A percentile compares a stretch with the other conserved stretches of the same genome.
Evolutionary conservation across 2,329 filamentous ascomycete genomes (phyloP).

Genomic region (Metarhizium sp.): DNA sequence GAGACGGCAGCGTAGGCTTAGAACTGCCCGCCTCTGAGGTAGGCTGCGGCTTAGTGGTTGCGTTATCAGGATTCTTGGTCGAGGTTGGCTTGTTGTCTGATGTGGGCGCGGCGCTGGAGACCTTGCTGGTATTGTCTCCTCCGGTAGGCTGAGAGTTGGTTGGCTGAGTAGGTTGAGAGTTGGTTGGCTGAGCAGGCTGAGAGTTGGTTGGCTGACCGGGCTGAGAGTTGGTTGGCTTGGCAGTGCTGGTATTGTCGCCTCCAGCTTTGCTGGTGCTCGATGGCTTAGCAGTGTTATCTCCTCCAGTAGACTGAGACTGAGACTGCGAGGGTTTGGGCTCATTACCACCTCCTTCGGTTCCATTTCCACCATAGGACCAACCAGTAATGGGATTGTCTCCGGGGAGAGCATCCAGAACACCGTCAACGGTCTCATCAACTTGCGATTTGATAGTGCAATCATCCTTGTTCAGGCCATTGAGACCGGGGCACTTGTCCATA

Average conservation of each 20-base stretch:
- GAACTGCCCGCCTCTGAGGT: conserved; percentile 12
- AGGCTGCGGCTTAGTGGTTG: background rate
- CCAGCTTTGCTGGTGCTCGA: background rate
- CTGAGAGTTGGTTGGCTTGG: background rate
- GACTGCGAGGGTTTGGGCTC: background rate
- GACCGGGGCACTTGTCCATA: conserved; percentile 53
- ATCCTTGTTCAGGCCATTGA: conserved; percentile 42
- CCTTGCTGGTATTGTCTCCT: background rate
- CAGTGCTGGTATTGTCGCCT: background rate
- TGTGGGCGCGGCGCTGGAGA: background rate
- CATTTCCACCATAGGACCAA: conserved; percentile 32
- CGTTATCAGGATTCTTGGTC: background rate
- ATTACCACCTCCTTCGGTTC: conserved; percentile 6
- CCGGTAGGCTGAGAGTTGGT: background rate
- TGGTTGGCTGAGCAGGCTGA: background rate
- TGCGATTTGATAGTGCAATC: conserved; percentile 42
- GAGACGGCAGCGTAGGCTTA: conserved; percentile 7
- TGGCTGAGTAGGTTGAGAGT: background rate
- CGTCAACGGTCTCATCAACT: conserved; percentile 34
- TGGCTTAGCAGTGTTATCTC: conserved; percentile 1
- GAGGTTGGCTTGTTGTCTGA: background rate
- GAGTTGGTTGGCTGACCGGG: background rate
- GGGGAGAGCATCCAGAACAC: conserved; percentile 38
- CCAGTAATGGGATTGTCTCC: conserved; percentile 46
- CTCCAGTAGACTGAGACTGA: background rate